Evolutionary conservation across 768 basidiomycete genomes (phyloP), one percentile per base, ranked within the genome.

Genomic region (Mrakia hoshinonis): DNA sequence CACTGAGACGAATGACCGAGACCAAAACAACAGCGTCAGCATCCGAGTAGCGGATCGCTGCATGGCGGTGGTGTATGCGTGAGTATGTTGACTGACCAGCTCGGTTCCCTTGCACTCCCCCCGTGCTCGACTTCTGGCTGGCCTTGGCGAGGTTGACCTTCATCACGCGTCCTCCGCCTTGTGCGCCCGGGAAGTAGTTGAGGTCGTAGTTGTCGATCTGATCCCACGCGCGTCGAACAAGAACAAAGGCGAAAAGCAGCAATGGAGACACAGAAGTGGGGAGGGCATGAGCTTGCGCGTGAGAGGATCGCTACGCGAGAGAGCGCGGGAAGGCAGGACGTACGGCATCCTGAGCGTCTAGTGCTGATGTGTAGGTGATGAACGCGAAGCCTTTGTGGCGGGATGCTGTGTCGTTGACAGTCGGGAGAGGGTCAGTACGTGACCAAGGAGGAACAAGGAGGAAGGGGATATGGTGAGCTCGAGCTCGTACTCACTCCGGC

Each of bases 271-370:
- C 38, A 48, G 60, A 20, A 9, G 10, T 5, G 29, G 52, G 4
- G 36, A 26, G 26, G 47, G 49, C 48, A 38, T 5, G 48, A 67
- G 58, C 46, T 48, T n/a, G 31, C 34, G 7, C 47, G 47, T 49
- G 48, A 15, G 29, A 69, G 47, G n/a, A n/a, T n/a, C n/a, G n/a
- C n/a, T n/a, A n/a, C n/a, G n/a, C n/a, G 55, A 46, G 31, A 24
- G 46, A 67, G 47, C 11, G 34, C 36, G 31, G 78, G 77, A 20
- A 58, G 26, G n/a, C n/a, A n/a, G 51, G 11, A 49, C 65, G 43
- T 39, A 52, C 52, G 9, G 39, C 65, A 22, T 52, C 46, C 22
- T 67, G 46, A 75, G 72, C 13, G 49, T 66, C 51, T 20, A 55
- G 39, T 29, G 26, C 31, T 13, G 67, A 68, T 4, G 51, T 60